A percentile compares a stretch with the other conserved stretches of the same genome.
Evolutionary conservation across 2,329 filamentous ascomycete species (phyloP).

Genomic region (Nigrospora oryzae): DNA sequence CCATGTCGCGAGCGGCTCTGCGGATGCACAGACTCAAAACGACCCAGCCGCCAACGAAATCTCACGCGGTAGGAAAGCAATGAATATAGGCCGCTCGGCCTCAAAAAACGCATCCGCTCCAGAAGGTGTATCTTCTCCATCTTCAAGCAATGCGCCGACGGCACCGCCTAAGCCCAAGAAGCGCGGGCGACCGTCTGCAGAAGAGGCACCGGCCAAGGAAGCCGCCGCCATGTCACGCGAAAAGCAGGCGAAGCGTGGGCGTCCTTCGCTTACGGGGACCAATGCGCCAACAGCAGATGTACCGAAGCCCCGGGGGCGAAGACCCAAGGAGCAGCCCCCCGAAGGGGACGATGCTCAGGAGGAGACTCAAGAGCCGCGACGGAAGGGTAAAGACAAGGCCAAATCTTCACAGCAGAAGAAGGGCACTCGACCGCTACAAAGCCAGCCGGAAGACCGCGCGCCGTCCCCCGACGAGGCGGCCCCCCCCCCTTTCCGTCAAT

Average conservation of each 20-base stretch:
- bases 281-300: constrained; percentile 2
- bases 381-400: background rate
- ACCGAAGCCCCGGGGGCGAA: background rate
- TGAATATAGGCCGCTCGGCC: background rate
- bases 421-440: constrained; percentile 10
- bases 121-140: background rate
- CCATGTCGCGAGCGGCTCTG: too few relatives aligned
- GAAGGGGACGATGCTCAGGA: constrained; percentile 2
- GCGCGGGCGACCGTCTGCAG: background rate
- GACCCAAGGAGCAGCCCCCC: background rate
- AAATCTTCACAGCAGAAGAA: constrained; percentile 5
- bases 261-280: constrained; percentile 13
- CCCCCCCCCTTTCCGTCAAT: constrained; percentile 35
- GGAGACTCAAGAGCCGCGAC: constrained; percentile 4
- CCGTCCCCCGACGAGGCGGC: constrained; percentile 15
- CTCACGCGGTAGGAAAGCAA: background rate
- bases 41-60: too few relatives aligned
- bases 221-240: background rate
- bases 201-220: constrained; percentile 7
- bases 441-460: constrained; percentile 8
- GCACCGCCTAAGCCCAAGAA: background rate
- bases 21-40: too few relatives aligned
- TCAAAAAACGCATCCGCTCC: background rate
- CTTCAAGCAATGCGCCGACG: background rate
- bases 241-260: constrained; percentile 13